These are phyloP conservation scores for Podospora sp. DNA, from an alignment of 495 filamentous ascomycete species.

Conservation along the genomic window DNA sequence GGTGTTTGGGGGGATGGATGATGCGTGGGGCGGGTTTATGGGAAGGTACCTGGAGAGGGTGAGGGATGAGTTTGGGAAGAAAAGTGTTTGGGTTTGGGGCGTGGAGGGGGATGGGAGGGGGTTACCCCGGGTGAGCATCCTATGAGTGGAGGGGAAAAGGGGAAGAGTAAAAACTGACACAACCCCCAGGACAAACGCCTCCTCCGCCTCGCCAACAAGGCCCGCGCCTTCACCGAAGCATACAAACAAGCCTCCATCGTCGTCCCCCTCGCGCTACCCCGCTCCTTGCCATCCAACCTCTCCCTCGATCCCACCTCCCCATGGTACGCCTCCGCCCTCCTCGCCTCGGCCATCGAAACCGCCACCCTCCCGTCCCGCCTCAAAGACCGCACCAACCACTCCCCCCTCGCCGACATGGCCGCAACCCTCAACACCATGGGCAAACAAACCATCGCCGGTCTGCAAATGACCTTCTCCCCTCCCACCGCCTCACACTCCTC, in stretches of 20 bases:
- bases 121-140: not conserved
- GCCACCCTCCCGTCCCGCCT: constrained; percentile 77
- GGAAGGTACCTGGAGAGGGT: constrained; percentile 77
- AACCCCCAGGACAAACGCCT: constrained; percentile 47
- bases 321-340: constrained; percentile 82
- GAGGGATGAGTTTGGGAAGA: constrained; percentile 89
- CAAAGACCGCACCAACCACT: constrained; percentile 52
- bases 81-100: constrained; percentile 82
- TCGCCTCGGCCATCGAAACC: constrained; percentile 78
- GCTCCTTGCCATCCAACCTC: constrained; percentile 62
- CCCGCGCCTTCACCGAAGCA: constrained; percentile 66
- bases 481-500: constrained; percentile 6
- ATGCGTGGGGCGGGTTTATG: constrained; percentile 93
- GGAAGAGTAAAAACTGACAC: not conserved
- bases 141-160: not conserved
- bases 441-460: constrained; percentile 75
- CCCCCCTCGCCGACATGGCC: constrained; percentile 64
- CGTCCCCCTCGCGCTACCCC: constrained; percentile 71
- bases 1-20: constrained; percentile 74
- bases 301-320: constrained; percentile 64
- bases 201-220: constrained; percentile 64
- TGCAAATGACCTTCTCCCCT: constrained; percentile 56
- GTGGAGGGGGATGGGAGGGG: constrained; percentile 58
- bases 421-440: constrained; percentile 74
- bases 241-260: constrained; percentile 75